These are phyloP conservation scores for Ophiosphaerella korrae DNA, from an alignment of 2,329 filamentous ascomycete genomes.

Conservation along the genomic window DNA sequence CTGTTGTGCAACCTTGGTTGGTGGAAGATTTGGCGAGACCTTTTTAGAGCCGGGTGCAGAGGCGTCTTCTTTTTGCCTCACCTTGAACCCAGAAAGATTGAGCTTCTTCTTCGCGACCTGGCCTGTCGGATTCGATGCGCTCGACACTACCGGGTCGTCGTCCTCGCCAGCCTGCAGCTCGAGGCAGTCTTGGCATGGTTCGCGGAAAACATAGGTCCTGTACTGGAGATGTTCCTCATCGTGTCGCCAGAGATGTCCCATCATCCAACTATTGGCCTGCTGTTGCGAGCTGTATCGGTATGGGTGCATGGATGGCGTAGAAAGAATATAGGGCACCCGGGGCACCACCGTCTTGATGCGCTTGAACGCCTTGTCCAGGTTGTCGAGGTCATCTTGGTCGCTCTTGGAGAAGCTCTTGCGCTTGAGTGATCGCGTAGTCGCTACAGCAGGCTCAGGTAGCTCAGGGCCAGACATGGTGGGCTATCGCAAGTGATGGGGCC, in stretches of 20 bases:
- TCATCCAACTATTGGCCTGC: slow-evolving; percentile 49
- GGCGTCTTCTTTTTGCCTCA: slow-evolving; percentile 53
- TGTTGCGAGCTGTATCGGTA: slow-evolving; percentile 52
- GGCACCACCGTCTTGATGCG: slow-evolving; percentile 51
- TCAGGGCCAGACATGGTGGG: slow-evolving; percentile 42
- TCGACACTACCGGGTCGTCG: slow-evolving; percentile 53
- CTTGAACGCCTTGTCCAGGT: slow-evolving; percentile 49
- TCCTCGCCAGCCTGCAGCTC: slow-evolving; percentile 59
- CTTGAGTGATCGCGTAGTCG: slow-evolving; percentile 34
- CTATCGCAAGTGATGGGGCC: slow-evolving; percentile 1
- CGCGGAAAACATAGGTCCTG: slow-evolving; percentile 65
- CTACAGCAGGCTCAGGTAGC: slow-evolving; percentile 24
- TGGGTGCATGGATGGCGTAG: slow-evolving; percentile 53
- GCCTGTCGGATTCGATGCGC: slow-evolving; percentile 45
- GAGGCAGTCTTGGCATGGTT: slow-evolving; percentile 56
- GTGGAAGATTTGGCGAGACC: slow-evolving; percentile 30
- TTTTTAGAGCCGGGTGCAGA: slow-evolving; percentile 38
- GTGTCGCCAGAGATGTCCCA: slow-evolving; percentile 58
- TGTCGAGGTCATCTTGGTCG: slow-evolving; percentile 46
- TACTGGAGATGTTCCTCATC: slow-evolving; percentile 66
- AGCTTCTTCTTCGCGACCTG: slow-evolving; percentile 64
- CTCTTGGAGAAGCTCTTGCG: slow-evolving; percentile 31
- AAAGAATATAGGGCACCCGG: slow-evolving; percentile 54
- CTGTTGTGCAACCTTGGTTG: slow-evolving; percentile 24
- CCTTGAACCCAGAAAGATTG: slow-evolving; percentile 65